phyloP scores from a whole-genome alignment of 1,284 basidiomycete genomes.

The Ganoderma sp. region DNA sequence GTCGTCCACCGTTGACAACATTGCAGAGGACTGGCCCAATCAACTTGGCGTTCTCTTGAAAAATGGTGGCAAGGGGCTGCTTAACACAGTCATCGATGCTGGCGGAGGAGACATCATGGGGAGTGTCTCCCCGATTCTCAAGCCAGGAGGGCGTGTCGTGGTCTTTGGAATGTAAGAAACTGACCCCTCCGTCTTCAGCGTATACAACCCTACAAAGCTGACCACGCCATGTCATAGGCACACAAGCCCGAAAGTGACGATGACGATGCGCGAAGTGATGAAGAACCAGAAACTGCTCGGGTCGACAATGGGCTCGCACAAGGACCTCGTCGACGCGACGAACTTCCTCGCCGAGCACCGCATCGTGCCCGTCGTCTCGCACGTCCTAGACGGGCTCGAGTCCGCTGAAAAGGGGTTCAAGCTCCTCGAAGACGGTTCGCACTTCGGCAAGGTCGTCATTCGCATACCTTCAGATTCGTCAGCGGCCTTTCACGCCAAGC shows the following conservation, averaged over 20 bases:
- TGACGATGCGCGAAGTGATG: slow-evolving; percentile 85
- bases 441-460: slow-evolving; percentile 82
- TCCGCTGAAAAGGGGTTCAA: slow-evolving; percentile 75
- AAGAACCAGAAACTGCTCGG: slow-evolving; percentile 79
- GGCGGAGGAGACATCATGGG: slow-evolving; percentile 79
- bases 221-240: slow-evolving; percentile 56
- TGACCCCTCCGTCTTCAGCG: not conserved
- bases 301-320: slow-evolving; percentile 85
- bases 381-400: slow-evolving; percentile 71
- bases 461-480: slow-evolving; percentile 37
- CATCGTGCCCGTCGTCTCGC: slow-evolving; percentile 78
- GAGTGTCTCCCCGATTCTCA: slow-evolving; percentile 65
- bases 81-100: slow-evolving; percentile 83
- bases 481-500: slow-evolving; percentile 17
- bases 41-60: slow-evolving; percentile 60
- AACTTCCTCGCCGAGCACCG: slow-evolving; percentile 70
- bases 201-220: not conserved
- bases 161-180: slow-evolving; percentile 76
- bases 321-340: slow-evolving; percentile 77
- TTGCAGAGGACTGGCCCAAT: slow-evolving; percentile 68
- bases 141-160: slow-evolving; percentile 74
- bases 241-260: slow-evolving; percentile 61
- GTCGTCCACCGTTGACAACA: not conserved
- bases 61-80: slow-evolving; percentile 43
- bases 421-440: slow-evolving; percentile 62